Conservation (phyloP, 768 basidiomycete genomes). For the Mycena haematopus region DNA sequence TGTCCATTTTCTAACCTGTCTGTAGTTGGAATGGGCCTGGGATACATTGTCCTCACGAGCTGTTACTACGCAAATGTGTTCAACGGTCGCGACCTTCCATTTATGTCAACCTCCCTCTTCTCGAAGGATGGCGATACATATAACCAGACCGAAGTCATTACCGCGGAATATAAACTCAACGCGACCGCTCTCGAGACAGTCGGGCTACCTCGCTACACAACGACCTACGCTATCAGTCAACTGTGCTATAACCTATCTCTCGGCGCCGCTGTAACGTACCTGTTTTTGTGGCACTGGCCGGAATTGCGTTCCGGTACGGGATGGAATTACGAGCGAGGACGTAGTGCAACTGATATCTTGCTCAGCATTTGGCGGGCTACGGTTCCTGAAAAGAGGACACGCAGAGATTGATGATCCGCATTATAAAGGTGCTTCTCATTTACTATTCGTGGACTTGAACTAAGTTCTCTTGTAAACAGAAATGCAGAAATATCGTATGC, state of each 20-base stretch:
- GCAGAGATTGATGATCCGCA: conserved; percentile 57
- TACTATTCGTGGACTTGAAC: neutral
- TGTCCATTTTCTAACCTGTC: neutral
- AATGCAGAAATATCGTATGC: conserved; percentile 54
- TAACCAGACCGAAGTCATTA: conserved; percentile 50
- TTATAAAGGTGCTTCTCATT: conserved; percentile 42
- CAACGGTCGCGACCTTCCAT: conserved; percentile 50
- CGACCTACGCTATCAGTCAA: conserved; percentile 55
- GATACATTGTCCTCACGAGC: conserved; percentile 49
- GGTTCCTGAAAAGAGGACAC: conserved; percentile 44
- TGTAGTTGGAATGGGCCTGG: conserved; percentile 55
- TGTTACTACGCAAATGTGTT: conserved; percentile 53
- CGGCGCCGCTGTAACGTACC: conserved; percentile 56
- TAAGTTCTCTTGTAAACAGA: conserved; percentile 33
- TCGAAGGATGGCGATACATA: conserved; percentile 42
- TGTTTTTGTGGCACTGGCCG: conserved; percentile 59
- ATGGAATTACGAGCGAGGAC: neutral
- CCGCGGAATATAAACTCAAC: conserved; percentile 45
- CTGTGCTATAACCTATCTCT: conserved; percentile 57
- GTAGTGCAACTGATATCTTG: neutral
- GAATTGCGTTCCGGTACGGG: conserved; percentile 49
- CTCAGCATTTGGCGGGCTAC: conserved; percentile 49
- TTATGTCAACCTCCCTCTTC: conserved; percentile 58
- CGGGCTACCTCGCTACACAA: conserved; percentile 46
- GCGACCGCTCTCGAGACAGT: conserved; percentile 32